Base-by-base conservation (phyloP, 2,329 filamentous ascomycete genomes). In the Rhinocladiella similis region DNA sequence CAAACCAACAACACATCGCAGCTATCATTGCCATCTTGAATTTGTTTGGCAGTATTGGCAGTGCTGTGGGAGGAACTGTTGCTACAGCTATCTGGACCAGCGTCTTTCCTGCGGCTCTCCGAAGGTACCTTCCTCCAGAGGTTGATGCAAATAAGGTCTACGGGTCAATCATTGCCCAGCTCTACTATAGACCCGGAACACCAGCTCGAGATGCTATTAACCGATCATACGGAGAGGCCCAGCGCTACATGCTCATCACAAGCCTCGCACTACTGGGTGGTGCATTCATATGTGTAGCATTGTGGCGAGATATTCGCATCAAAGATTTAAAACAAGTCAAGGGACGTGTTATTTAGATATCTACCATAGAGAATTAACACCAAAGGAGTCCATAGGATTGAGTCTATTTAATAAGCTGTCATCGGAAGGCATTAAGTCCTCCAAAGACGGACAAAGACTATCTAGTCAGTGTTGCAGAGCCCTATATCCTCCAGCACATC, bases 1-100 rank as follows among this genome's bases (percentile, higher is more conserved):
- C 78, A n/a, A 73, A 73, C 42, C 81, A 83, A 56, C 73, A 79
- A 56, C 73, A 82, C 54, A 70, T 83, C n/a, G 79, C 81, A 16
- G 63, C 67, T 43, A 59, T 70, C 29, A 42, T 72, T 83, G 54
- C 57, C 14, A 25, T 70, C 9, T 50, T 70, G 16, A 61, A 66
- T 29, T 54, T 72, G 1, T 68, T 69, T 33, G 59, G 65, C 3
- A 69, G 58, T 39, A 61, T 74, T 13, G 72, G 72, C 9, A 66
- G 64, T 22, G 68, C 71, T 10, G 60, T 72, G 13, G 72, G 72
- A 12, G 57, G 56, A 9, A 63, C 66, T 16, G 56, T 73, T 25
- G 61, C 69, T 1, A 63, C 63, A 0, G 69, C 67, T 6, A 70
- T 72, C 19, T 74, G 71, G 64, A 69, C 65, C 14, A 66, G 69